Evolutionary conservation across 495 filamentous ascomycete genomes (phyloP).

Genomic region (Zalerion maritima): DNA sequence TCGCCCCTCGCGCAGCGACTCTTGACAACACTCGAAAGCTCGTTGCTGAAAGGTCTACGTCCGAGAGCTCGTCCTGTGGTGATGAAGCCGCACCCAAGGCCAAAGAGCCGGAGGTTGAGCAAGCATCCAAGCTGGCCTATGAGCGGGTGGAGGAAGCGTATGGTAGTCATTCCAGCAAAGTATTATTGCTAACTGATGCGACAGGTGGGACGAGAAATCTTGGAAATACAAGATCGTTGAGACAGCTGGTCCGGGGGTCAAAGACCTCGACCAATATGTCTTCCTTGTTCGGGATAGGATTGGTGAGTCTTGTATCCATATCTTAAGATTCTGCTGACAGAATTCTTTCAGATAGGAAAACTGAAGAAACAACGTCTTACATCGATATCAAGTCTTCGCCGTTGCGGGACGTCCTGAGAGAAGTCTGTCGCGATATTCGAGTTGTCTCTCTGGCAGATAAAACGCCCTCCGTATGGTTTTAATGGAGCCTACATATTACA

Average conservation of each 20-base stretch:
- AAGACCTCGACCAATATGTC: too few relatives aligned
- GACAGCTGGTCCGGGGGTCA: not conserved
- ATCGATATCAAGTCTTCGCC: slow-evolving; percentile 1
- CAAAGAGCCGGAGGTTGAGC: too few relatives aligned
- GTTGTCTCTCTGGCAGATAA: slow-evolving; percentile 2
- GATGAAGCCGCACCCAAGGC: too few relatives aligned
- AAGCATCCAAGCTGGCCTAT: too few relatives aligned
- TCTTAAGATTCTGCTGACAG: slow-evolving; percentile 1
- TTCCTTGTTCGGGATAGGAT: too few relatives aligned
- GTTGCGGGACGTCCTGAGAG: slow-evolving; percentile 1
- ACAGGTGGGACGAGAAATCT: not conserved
- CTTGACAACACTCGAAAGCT: too few relatives aligned
- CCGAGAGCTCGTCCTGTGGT: too few relatives aligned
- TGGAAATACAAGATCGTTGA: not conserved
- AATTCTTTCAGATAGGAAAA: not conserved
- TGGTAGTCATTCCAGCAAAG: too few relatives aligned
- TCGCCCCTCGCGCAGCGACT: too few relatives aligned
- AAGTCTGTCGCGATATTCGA: slow-evolving; percentile 1
- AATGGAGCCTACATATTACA: not conserved
- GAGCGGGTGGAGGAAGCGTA: too few relatives aligned
- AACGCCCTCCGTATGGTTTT: slow-evolving; percentile 1
- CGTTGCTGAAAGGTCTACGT: too few relatives aligned
- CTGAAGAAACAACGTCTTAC: not conserved
- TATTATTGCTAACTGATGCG: too few relatives aligned
- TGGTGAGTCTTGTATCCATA: not conserved